These are phyloP conservation scores for Collybiopsis luxurians DNA, from an alignment of 768 basidiomycete genomes.

Conservation along the genomic window DNA sequence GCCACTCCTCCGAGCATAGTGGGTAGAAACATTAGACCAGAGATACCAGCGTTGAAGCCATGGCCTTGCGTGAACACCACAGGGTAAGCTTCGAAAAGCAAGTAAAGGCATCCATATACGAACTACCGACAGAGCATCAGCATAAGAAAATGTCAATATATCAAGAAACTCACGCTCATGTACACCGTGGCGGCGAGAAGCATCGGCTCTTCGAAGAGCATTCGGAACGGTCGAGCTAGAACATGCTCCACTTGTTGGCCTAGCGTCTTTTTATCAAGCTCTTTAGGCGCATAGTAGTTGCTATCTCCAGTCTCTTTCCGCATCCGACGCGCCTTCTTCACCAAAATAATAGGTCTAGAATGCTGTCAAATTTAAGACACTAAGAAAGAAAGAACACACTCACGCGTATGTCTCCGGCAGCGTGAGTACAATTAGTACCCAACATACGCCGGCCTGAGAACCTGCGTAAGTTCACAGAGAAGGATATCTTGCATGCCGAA, in stretches of 20 bases:
- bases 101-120: conserved; percentile 60
- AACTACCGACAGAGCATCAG: conserved; percentile 34
- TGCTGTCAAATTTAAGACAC: neutral
- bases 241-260: conserved; percentile 41
- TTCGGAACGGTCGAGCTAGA: conserved; percentile 56
- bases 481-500: conserved; percentile 2
- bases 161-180: conserved; percentile 44
- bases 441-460: conserved; percentile 45
- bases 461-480: neutral
- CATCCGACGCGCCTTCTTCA: conserved; percentile 44
- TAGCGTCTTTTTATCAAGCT: conserved; percentile 36
- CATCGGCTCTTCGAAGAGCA: conserved; percentile 67
- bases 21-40: conserved; percentile 61
- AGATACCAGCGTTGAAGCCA: conserved; percentile 48
- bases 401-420: conserved; percentile 68
- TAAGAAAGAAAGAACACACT: conserved; percentile 11
- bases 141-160: neutral
- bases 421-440: conserved; percentile 47
- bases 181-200: conserved; percentile 61
- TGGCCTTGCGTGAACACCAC: conserved; percentile 55
- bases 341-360: conserved; percentile 53
- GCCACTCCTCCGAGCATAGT: conserved; percentile 50
- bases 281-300: conserved; percentile 51
- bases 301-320: conserved; percentile 52
- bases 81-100: conserved; percentile 61